Conservation (phyloP, 2,329 filamentous ascomycete species). For the Colletotrichum limetticola region DNA sequence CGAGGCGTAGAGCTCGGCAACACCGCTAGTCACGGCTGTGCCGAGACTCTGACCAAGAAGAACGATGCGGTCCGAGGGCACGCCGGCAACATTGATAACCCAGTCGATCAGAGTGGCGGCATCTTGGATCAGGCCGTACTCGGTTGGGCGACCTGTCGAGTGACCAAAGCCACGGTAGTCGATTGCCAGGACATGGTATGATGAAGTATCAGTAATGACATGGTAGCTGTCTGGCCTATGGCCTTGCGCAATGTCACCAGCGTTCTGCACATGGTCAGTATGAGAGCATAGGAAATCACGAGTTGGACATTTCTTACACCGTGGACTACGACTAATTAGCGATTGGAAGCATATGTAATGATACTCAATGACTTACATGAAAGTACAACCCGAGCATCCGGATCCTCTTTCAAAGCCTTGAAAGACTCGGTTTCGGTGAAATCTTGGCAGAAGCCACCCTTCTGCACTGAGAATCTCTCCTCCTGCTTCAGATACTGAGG, state of each 20-base stretch:
- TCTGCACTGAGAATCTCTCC: conserved; percentile 63
- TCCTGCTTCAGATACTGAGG: conserved; percentile 81
- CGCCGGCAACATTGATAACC: conserved; percentile 70
- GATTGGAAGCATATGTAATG: background rate
- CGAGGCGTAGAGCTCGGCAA: conserved; percentile 75
- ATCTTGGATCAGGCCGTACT: conserved; percentile 84
- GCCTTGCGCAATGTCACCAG: conserved; percentile 84
- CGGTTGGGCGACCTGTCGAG: conserved; percentile 82
- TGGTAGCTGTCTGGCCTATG: conserved; percentile 83
- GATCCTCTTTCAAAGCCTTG: conserved; percentile 70
- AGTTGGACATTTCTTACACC: conserved; percentile 60
- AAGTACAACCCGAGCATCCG: conserved; percentile 70
- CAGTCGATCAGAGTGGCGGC: conserved; percentile 79
- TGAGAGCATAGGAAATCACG: conserved; percentile 37
- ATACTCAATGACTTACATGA: conserved; percentile 61
- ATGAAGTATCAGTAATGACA: conserved; percentile 76
- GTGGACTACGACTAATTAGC: conserved; percentile 59
- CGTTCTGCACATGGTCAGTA: conserved; percentile 67
- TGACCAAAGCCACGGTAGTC: conserved; percentile 92
- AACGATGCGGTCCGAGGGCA: conserved; percentile 79
- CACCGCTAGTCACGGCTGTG: conserved; percentile 82
- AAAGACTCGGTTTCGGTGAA: conserved; percentile 69
- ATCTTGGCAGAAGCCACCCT: conserved; percentile 60
- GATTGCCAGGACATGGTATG: conserved; percentile 85
- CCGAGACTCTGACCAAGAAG: conserved; percentile 89